Conservation (phyloP, 148 eudicot species). For the Rhododendron vialii region DNA sequence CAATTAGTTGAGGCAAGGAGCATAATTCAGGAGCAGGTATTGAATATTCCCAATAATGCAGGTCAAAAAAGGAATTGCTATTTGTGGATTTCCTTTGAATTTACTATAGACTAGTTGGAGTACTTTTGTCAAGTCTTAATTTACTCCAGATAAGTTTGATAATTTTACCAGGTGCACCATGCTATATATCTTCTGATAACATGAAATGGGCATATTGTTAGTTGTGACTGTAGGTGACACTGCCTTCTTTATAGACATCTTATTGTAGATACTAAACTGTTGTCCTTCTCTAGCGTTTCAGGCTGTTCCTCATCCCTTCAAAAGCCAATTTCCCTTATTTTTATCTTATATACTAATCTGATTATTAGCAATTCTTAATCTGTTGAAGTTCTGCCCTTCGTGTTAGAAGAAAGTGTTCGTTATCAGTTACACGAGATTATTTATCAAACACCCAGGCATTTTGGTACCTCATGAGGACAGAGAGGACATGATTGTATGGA, state of each 20-base stretch:
- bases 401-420: neutral
- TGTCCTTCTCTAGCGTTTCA: neutral
- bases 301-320: neutral
- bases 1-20: constrained; percentile 99
- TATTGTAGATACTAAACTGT: neutral
- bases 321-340: neutral
- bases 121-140: neutral
- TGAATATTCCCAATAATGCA: neutral
- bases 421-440: neutral
- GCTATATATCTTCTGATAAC: neutral
- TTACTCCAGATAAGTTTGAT: neutral
- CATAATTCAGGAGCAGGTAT: constrained; percentile 99
- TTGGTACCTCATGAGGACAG: neutral
- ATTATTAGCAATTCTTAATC: neutral
- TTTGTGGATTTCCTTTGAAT: neutral
- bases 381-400: neutral
- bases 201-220: neutral
- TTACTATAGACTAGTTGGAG: neutral
- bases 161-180: neutral
- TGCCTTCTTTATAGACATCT: neutral
- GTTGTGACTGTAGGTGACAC: neutral
- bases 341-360: neutral
- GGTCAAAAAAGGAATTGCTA: constrained; percentile 1
- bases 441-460: neutral
- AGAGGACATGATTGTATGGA: neutral